Percentiles rank a stretch among this genome's conserved stretches.
phyloP scores from a whole-genome alignment of 2,329 filamentous ascomycete genomes.

The Epichloe coenophiala region DNA sequence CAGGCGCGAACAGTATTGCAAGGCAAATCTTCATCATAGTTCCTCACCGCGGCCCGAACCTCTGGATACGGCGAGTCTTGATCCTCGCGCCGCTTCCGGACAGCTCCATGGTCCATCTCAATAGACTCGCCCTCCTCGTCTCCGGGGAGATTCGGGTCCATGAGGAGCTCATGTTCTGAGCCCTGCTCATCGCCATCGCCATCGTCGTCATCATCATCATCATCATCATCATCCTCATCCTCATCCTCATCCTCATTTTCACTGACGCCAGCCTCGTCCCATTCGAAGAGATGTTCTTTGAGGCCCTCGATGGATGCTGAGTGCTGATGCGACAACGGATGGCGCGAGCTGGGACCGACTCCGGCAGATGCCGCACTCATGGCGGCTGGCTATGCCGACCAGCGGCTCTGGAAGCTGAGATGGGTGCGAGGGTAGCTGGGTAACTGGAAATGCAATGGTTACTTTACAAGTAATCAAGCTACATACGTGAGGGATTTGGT shows the following conservation, averaged over 20 bases:
- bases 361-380: conserved; percentile 2
- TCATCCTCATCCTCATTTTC: conserved; percentile 18
- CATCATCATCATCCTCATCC: conserved; percentile 17
- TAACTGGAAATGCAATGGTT: neutral
- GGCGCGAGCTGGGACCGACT: conserved; percentile 11
- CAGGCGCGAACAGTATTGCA: conserved; percentile 54
- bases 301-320: conserved; percentile 12
- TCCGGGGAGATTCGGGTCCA: conserved; percentile 37
- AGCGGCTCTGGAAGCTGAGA: neutral
- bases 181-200: conserved; percentile 31
- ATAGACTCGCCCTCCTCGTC: conserved; percentile 24
- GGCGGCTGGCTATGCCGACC: neutral
- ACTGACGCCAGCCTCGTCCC: conserved; percentile 14
- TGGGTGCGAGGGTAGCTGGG: neutral
- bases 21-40: conserved; percentile 51
- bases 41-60: conserved; percentile 49
- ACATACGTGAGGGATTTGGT: too few relatives aligned
- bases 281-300: conserved; percentile 24
- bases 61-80: conserved; percentile 55
- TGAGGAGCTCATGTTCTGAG: conserved; percentile 41
- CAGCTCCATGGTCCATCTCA: conserved; percentile 10
- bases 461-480: neutral
- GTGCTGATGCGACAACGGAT: conserved; percentile 15
- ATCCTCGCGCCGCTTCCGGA: conserved; percentile 25
- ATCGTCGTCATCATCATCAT: conserved; percentile 28